Conservation (phyloP, 139 green algal species). For the Nannochloris sp. region DNA sequence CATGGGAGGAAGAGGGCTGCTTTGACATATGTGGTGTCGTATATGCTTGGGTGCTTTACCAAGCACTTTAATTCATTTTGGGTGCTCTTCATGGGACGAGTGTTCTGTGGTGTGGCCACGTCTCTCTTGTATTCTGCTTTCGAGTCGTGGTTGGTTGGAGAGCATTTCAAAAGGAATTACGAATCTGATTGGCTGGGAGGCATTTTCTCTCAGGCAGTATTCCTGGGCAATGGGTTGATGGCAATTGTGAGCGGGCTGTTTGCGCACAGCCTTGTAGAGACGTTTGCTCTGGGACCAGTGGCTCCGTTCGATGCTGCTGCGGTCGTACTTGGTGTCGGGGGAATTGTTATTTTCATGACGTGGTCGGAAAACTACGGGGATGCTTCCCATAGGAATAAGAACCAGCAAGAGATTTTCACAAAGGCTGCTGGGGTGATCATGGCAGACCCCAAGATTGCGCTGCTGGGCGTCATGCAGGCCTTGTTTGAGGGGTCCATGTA, state of each 20-base stretch:
- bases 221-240: constrained; percentile 92
- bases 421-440: constrained; percentile 45
- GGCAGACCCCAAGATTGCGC: constrained; percentile 52
- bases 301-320: constrained; percentile 90
- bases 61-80: constrained; percentile 90
- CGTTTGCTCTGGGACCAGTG: constrained; percentile 70
- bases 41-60: constrained; percentile 82
- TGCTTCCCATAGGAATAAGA: constrained; percentile 16
- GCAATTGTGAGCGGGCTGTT: constrained; percentile 85
- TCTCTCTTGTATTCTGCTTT: constrained; percentile 94
- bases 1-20: constrained; percentile 83
- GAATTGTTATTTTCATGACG: constrained; percentile 57
- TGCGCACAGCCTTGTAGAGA: constrained; percentile 78
- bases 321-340: constrained; percentile 67
- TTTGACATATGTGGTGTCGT: constrained; percentile 78
- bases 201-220: constrained; percentile 88
- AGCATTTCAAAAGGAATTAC: constrained; percentile 71
- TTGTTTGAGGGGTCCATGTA: constrained; percentile 97
- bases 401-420: constrained; percentile 37
- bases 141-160: constrained; percentile 90
- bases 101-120: constrained; percentile 96
- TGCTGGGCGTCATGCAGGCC: constrained; percentile 85
- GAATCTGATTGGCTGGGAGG: constrained; percentile 69
- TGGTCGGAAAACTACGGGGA: constrained; percentile 95
- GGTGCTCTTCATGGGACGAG: constrained; percentile 76